Conservation (phyloP, 164 flowering plant species). For the Vitis labrusca region DNA sequence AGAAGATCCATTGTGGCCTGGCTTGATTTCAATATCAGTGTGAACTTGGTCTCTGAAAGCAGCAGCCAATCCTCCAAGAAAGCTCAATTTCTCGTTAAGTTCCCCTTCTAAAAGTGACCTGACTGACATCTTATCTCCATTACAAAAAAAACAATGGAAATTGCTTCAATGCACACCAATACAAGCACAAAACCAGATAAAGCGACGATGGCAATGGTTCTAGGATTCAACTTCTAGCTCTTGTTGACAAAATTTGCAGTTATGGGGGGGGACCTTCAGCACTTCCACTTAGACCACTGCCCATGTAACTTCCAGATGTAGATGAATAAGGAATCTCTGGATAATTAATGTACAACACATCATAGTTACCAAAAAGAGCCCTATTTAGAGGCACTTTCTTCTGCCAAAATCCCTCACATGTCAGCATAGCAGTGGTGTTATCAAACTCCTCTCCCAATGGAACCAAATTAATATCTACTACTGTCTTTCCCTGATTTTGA, state of each 20-base stretch:
- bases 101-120: too few species aligned
- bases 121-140: too few species aligned
- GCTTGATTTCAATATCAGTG: too few species aligned
- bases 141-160: conserved; percentile 34
- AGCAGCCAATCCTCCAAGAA: too few species aligned
- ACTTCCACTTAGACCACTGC: conserved; percentile 60
- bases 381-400: conserved; percentile 71
- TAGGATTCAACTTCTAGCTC: conserved; percentile 55
- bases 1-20: too few species aligned
- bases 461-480: conserved; percentile 83
- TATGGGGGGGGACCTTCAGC: conserved; percentile 53
- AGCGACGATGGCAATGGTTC: conserved; percentile 60
- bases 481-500: conserved; percentile 69
- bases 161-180: conserved; percentile 57
- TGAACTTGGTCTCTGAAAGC: too few species aligned
- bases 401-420: conserved; percentile 68
- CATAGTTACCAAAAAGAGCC: conserved; percentile 82
- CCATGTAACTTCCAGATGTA: conserved; percentile 30
- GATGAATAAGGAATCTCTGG: conserved; percentile 82
- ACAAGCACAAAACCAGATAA: conserved; percentile 72
- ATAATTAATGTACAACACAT: conserved; percentile 59
- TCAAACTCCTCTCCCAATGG: conserved; percentile 96
- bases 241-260: conserved; percentile 62
- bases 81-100: too few species aligned
- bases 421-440: conserved; percentile 81